Percentiles rank a stretch among this genome's conserved stretches.
Evolutionary conservation across 2,329 filamentous ascomycete species (phyloP).

Genomic region (Calonectria pseudoreteaudii): DNA sequence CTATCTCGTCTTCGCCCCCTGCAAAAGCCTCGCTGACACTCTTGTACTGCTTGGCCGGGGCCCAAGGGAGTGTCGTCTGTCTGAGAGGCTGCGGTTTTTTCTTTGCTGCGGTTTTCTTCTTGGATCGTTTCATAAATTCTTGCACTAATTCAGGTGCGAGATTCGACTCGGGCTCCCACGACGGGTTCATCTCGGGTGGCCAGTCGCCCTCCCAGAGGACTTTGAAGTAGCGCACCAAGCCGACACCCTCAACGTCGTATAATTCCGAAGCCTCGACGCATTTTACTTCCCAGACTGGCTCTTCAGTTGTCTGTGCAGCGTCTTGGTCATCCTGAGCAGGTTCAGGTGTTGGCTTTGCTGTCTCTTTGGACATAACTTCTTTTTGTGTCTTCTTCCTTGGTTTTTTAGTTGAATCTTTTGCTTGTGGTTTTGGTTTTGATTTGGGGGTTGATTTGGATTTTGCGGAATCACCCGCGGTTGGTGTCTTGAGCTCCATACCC

Average conservation of each 20-base stretch:
- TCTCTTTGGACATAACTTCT: neutral
- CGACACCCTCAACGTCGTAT: conserved; percentile 50
- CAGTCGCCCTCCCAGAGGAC: conserved; percentile 70
- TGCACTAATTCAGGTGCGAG: conserved; percentile 56
- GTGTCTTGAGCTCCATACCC: neutral
- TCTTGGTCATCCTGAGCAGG: neutral
- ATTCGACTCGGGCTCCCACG: conserved; percentile 69
- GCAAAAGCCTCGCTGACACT: conserved; percentile 48
- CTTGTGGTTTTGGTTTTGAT: conserved; percentile 14
- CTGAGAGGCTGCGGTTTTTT: conserved; percentile 37
- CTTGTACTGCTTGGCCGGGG: conserved; percentile 34
- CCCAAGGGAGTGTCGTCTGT: conserved; percentile 41
- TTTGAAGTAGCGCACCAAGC: conserved; percentile 58
- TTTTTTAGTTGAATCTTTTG: conserved; percentile 13
- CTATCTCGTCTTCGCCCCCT: conserved; percentile 27
- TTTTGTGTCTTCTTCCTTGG: conserved; percentile 18
- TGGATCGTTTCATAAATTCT: conserved; percentile 51
- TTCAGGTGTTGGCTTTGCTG: neutral
- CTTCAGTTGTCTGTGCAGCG: conserved; percentile 23
- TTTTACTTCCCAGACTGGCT: conserved; percentile 57
- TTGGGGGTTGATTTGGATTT: conserved; percentile 3
- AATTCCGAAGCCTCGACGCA: conserved; percentile 56
- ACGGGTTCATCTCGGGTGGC: conserved; percentile 66
- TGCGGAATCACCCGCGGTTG: neutral
- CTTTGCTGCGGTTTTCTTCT: conserved; percentile 25